Evolutionary conservation across 495 filamentous ascomycete species (phyloP), one percentile per base, ranked within the genome.

Genomic region (Aspergillus affinis): DNA sequence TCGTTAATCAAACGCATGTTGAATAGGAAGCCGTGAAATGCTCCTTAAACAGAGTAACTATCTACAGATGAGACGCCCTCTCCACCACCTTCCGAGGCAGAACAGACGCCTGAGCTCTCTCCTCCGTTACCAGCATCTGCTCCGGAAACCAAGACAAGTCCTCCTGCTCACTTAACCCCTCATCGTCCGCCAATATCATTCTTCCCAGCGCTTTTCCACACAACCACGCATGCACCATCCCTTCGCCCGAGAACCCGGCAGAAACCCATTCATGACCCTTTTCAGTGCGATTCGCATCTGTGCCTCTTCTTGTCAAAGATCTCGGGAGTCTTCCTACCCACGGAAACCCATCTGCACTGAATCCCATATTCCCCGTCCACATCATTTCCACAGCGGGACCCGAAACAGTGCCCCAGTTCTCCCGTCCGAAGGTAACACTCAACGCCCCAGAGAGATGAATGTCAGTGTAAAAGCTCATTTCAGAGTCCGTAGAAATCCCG

Each of bases 341-440:
- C 0, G 91, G 88, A 20, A 82, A 71, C 0, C 81, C 75, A 66
- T 94, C 91, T 0, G 85, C 72, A 29, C 79, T 86, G 68, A 87
- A 93, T 0, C 87, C 90, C 91, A 93, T 94, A 57, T 90, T 88
- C 0, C 91, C 91, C 0, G 87, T 89, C 91, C 91, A 96, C 67
- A 90, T 81, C 60, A 78, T 77, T 41, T 78, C 79, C 0, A 89
- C 82, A 10, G 72, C 52, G 32, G 89, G 69, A 54, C 76, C 67
- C 3, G 55, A 48, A 49, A 62, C 69, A 55, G 53, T 41, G 46
- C 60, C 75, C 74, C 63, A 81, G 30, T 76, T 63, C 59, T 70
- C 57, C 18, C 65, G 50, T 23, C 72, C 66, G 58, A 76, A 76
- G 13, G 72, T 50, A 0, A 63, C 68, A 19, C 66, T 61, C 36